phyloP scores from a whole-genome alignment of 2,329 filamentous ascomycete species.

The Gremmenia infestans region DNA sequence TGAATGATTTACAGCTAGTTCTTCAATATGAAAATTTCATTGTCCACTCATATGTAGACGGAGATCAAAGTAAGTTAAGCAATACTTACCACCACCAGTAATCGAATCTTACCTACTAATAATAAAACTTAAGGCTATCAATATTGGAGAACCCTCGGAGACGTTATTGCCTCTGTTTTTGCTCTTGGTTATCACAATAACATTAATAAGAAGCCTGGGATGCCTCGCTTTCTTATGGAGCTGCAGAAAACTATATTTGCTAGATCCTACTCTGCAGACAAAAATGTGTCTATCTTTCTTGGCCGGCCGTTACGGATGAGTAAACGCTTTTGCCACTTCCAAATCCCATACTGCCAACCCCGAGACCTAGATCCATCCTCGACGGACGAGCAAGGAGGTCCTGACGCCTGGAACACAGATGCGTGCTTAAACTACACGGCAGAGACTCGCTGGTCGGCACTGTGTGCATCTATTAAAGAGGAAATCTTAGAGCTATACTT shows the following conservation, averaged over 20 bases:
- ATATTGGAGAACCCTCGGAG: background rate
- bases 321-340: slow-evolving; percentile 38
- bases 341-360: slow-evolving; percentile 24
- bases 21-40: slow-evolving; percentile 44
- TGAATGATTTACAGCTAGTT: slow-evolving; percentile 42
- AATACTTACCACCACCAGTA: slow-evolving; percentile 31
- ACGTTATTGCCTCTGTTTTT: background rate
- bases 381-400: background rate
- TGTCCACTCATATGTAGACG: slow-evolving; percentile 39
- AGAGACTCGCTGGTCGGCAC: background rate
- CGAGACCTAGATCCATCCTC: background rate
- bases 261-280: slow-evolving; percentile 41
- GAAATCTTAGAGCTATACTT: background rate
- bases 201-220: background rate
- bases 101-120: slow-evolving; percentile 17
- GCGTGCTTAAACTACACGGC: background rate
- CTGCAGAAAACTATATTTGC: slow-evolving; percentile 39
- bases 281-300: slow-evolving; percentile 44
- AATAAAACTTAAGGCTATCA: background rate
- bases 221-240: background rate
- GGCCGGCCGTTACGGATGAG: slow-evolving; percentile 43
- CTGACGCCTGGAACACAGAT: background rate
- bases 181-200: background rate
- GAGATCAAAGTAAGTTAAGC: slow-evolving; percentile 38
- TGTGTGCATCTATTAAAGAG: background rate